phyloP scores from a whole-genome alignment of 1,139 yeast genomes.

The Hemisphaericaspora xylofermentans region DNA sequence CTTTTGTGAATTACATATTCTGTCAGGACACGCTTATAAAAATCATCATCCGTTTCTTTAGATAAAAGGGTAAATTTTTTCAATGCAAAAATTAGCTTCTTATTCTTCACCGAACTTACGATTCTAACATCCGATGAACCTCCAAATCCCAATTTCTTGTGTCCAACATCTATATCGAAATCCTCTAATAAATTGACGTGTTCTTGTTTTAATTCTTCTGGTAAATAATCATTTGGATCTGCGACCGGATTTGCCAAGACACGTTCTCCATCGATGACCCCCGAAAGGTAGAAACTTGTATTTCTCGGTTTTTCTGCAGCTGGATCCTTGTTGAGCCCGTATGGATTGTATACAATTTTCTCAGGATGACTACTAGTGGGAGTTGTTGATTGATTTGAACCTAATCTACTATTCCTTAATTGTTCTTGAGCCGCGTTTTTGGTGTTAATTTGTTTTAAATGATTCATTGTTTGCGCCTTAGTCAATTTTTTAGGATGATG shows the following conservation, averaged over 20 bases:
- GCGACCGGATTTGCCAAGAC: slow-evolving; percentile 63
- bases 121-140: slow-evolving; percentile 69
- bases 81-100: slow-evolving; percentile 51
- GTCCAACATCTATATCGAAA: slow-evolving; percentile 52
- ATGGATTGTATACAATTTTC: slow-evolving; percentile 47
- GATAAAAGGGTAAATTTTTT: slow-evolving; percentile 63
- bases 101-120: slow-evolving; percentile 41
- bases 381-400: slow-evolving; percentile 10
- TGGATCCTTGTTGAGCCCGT: slow-evolving; percentile 42
- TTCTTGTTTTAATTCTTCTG: slow-evolving; percentile 51
- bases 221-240: slow-evolving; percentile 66
- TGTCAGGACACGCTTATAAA: slow-evolving; percentile 61
- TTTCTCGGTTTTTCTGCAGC: slow-evolving; percentile 36
- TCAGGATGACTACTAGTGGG: slow-evolving; percentile 17
- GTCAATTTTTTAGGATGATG: slow-evolving; percentile 27
- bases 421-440: slow-evolving; percentile 28
- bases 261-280: slow-evolving; percentile 37
- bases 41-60: slow-evolving; percentile 63
- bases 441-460: slow-evolving; percentile 33
- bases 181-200: slow-evolving; percentile 56
- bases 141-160: slow-evolving; percentile 63
- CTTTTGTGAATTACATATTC: slow-evolving; percentile 63
- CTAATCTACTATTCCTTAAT: slow-evolving; percentile 12
- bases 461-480: slow-evolving; percentile 42
- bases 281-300: slow-evolving; percentile 42